A percentile compares a stretch with the other conserved stretches of the same genome.
These are phyloP conservation scores for Hysterium pulicare DNA, from an alignment of 2,329 filamentous ascomycete species.

Conservation along the genomic window DNA sequence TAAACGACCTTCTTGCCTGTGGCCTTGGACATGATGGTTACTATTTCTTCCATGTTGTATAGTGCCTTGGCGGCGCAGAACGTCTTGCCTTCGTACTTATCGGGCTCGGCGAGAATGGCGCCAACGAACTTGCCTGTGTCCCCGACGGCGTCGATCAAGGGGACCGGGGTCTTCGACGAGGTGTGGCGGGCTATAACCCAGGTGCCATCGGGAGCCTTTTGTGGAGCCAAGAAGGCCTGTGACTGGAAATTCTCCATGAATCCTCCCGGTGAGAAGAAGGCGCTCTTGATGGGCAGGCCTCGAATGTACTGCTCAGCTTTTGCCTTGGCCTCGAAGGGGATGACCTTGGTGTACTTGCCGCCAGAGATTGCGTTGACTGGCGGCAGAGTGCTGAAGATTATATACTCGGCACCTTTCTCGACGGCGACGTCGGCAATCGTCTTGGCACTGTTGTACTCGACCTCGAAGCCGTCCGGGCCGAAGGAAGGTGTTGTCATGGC, in stretches of 20 bases:
- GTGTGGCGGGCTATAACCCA: constrained; percentile 17
- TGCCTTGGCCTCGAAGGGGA: constrained; percentile 44
- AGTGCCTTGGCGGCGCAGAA: constrained; percentile 41
- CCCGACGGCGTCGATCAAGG: constrained; percentile 37
- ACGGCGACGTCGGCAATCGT: constrained; percentile 39
- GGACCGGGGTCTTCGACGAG: constrained; percentile 22
- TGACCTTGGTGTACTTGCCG: constrained; percentile 33
- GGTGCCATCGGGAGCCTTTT: constrained; percentile 27
- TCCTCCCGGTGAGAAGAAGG: constrained; percentile 11
- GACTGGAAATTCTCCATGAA: constrained; percentile 15
- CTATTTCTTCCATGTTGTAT: constrained; percentile 36
- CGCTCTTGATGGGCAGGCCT: constrained; percentile 28
- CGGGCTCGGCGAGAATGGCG: constrained; percentile 38
- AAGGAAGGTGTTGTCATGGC: constrained; percentile 42
- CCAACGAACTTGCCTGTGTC: constrained; percentile 41
- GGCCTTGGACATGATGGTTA: constrained; percentile 31
- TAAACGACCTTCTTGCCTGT: constrained; percentile 29
- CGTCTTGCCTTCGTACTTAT: constrained; percentile 37
- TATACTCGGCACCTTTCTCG: constrained; percentile 33
- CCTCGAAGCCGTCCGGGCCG: constrained; percentile 8
- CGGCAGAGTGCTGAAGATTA: constrained; percentile 42
- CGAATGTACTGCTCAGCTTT: constrained; percentile 50
- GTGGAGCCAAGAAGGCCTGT: constrained; percentile 23
- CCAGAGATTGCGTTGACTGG: constrained; percentile 27
- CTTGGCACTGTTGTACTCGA: constrained; percentile 31